Percentiles rank a stretch among this genome's conserved stretches.
Conservation (phyloP, 352 stramenopile genomes). For the Globisporangium recalcitrans region DNA sequence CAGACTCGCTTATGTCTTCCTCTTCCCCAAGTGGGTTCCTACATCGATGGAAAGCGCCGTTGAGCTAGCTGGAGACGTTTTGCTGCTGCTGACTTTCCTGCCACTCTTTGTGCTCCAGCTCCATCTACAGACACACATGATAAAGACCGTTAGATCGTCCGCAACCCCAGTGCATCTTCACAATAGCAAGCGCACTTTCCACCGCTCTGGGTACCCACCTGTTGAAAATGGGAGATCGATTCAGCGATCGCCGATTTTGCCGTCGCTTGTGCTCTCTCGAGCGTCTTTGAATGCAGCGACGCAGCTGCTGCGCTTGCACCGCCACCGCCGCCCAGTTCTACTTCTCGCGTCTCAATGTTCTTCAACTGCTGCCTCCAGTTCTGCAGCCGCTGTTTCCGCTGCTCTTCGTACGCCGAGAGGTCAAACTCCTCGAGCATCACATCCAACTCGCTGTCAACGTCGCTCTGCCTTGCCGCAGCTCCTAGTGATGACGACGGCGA, state of each 20-base stretch:
- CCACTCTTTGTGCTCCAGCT: conserved; percentile 52
- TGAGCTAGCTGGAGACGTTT: conserved; percentile 20
- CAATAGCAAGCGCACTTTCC: not conserved
- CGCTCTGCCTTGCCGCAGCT: conserved; percentile 2
- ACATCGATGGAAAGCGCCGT: too few relatives aligned
- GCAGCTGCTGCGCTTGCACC: conserved; percentile 11
- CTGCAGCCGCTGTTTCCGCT: conserved; percentile 34
- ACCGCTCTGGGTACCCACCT: conserved; percentile 23
- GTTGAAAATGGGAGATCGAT: conserved; percentile 45
- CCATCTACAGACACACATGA: conserved; percentile 33
- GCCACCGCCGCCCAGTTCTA: conserved; percentile 29
- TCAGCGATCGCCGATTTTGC: conserved; percentile 45
- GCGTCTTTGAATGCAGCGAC: conserved; percentile 16
- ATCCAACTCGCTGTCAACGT: conserved; percentile 17
- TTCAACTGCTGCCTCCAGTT: conserved; percentile 55
- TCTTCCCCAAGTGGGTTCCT: too few relatives aligned
- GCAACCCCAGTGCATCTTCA: not conserved
- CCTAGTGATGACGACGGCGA: not conserved
- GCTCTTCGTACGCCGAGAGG: conserved; percentile 35
- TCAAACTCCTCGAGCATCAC: conserved; percentile 17
- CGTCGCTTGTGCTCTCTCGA: conserved; percentile 27
- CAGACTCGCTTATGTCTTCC: not conserved
- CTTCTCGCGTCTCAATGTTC: conserved; percentile 35
- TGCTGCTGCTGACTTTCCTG: conserved; percentile 36
- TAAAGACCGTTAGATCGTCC: conserved; percentile 18